Evolutionary conservation across 805 yeast species (phyloP).

Genomic region (Saccharomycopsis amapae): DNA sequence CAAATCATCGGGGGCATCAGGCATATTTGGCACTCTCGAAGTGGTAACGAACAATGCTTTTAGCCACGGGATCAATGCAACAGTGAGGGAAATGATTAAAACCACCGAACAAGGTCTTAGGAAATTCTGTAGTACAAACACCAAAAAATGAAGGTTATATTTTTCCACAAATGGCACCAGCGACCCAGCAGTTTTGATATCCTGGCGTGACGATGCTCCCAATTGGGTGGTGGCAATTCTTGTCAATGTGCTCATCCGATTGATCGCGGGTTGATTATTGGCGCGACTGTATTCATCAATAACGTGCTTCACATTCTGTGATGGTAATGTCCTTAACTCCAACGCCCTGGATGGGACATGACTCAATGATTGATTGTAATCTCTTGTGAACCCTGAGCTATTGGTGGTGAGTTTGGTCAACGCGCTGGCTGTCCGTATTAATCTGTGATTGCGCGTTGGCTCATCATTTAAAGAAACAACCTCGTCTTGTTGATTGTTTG

Average conservation of each 20-base stretch:
- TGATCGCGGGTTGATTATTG: conserved; percentile 6
- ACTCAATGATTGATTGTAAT: conserved; percentile 10
- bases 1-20: conserved; percentile 72
- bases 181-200: conserved; percentile 18
- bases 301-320: conserved; percentile 40
- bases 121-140: conserved; percentile 41
- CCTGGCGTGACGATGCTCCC: conserved; percentile 20
- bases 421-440: neutral
- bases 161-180: conserved; percentile 18
- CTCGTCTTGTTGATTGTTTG: neutral
- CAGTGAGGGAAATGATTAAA: conserved; percentile 53
- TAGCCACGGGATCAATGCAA: conserved; percentile 85
- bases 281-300: conserved; percentile 39
- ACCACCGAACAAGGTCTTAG: conserved; percentile 66
- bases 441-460: neutral
- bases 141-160: conserved; percentile 29
- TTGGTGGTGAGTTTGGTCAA: conserved; percentile 4
- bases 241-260: conserved; percentile 10
- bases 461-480: neutral
- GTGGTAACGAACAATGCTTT: conserved; percentile 59
- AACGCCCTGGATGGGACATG: conserved; percentile 22
- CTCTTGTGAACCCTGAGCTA: neutral
- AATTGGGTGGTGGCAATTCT: conserved; percentile 22
- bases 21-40: conserved; percentile 39
- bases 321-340: conserved; percentile 31